Evolutionary conservation across 139 green algal species (phyloP).

Genomic region (Volvox reticuliferus): DNA sequence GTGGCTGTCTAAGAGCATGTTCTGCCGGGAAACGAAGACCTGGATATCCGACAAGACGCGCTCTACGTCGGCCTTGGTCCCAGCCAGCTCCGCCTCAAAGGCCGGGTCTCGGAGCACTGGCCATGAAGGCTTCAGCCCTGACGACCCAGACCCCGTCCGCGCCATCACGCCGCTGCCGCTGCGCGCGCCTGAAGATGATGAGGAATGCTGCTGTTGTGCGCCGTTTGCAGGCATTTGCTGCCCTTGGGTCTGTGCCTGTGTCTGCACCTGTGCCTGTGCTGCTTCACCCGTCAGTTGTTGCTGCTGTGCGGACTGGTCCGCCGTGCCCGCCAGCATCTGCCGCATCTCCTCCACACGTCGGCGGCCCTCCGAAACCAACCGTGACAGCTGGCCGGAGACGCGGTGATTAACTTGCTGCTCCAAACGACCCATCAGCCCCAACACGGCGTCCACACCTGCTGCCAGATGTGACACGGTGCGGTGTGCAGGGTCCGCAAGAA

Average conservation of each 20-base stretch:
- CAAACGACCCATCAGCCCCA: not conserved
- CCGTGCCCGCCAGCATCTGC: not conserved
- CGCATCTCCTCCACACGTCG: not conserved
- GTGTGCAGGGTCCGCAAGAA: slow-evolving; percentile 32
- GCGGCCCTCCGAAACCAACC: slow-evolving; percentile 5
- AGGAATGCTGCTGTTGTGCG: not conserved
- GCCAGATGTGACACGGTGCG: slow-evolving; percentile 25
- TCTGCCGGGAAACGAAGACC: not conserved
- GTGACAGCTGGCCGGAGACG: not conserved
- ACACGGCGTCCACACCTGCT: not conserved
- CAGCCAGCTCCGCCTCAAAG: not conserved
- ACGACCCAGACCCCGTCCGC: not conserved
- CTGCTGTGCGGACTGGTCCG: not conserved
- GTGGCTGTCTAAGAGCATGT: slow-evolving; percentile 1
- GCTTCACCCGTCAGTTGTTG: not conserved
- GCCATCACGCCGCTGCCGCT: not conserved
- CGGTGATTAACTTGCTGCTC: not conserved
- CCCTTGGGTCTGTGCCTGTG: not conserved
- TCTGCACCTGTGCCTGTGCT: not conserved
- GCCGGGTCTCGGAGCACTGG: slow-evolving; percentile 28
- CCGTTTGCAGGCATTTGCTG: not conserved
- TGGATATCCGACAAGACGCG: not conserved
- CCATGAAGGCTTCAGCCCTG: slow-evolving; percentile 19
- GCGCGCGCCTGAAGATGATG: not conserved
- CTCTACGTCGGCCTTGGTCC: not conserved